These are phyloP conservation scores for Tylopilus plumbeoviolaceoides DNA, from an alignment of 768 basidiomycete species.

Conservation along the genomic window DNA sequence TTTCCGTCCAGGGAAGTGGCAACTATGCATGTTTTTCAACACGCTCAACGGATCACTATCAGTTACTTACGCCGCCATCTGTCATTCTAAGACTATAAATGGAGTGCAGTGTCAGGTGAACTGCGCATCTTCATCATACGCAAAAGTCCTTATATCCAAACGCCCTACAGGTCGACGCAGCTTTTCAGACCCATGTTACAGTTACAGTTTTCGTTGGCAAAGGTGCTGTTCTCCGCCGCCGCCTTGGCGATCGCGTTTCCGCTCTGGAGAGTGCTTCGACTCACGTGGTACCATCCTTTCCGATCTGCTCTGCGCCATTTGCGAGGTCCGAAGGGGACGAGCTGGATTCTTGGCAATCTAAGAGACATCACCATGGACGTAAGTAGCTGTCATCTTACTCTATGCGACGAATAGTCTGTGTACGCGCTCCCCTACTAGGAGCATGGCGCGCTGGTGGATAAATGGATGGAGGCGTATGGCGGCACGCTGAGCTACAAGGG, in stretches of 20 bases:
- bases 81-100: no score
- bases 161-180: neutral
- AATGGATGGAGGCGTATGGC: slow-evolving; percentile 49
- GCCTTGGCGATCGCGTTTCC: slow-evolving; percentile 23
- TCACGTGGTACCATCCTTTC: slow-evolving; percentile 29
- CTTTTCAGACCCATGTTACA: neutral
- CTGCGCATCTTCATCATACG: no score
- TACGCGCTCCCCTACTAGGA: slow-evolving; percentile 13
- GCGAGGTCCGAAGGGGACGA: slow-evolving; percentile 46
- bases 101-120: neutral
- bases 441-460: slow-evolving; percentile 32
- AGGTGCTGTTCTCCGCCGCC: slow-evolving; percentile 4
- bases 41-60: no score
- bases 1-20: neutral
- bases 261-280: slow-evolving; percentile 28
- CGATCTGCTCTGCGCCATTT: slow-evolving; percentile 44
- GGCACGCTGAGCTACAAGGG: slow-evolving; percentile 41
- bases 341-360: slow-evolving; percentile 47
- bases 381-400: slow-evolving; percentile 2
- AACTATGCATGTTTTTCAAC: neutral
- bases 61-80: no score
- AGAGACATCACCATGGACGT: slow-evolving; percentile 42
- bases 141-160: no score
- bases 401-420: neutral
- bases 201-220: neutral